Evolutionary conservation across 106 monocot genomes (phyloP).

Genomic region (Vanilla planifolia): DNA sequence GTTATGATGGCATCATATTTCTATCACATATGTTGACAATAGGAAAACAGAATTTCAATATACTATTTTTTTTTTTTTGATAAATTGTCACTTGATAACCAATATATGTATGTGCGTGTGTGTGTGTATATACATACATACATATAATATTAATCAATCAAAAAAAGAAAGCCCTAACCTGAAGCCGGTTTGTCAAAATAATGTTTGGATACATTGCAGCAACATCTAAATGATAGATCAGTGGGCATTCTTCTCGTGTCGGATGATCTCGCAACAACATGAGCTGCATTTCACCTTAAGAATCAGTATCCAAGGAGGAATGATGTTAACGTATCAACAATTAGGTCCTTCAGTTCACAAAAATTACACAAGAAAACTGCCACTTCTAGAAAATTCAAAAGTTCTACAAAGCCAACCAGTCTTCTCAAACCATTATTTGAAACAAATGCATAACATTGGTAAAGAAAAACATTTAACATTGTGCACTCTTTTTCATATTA

Average conservation of each 20-base stretch:
- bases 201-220: slow-evolving; percentile 99
- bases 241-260: slow-evolving; percentile 64
- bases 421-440: neutral
- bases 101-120: too few species aligned
- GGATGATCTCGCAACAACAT: slow-evolving; percentile 68
- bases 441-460: too few species aligned
- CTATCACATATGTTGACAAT: too few species aligned
- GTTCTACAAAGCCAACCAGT: neutral
- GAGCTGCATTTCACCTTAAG: slow-evolving; percentile 43
- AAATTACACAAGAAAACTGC: neutral
- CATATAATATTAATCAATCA: too few species aligned
- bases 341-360: neutral
- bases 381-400: neutral
- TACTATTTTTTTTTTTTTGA: too few species aligned
- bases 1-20: too few species aligned
- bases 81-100: too few species aligned
- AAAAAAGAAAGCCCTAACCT: slow-evolving; percentile 33
- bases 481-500: too few species aligned
- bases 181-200: slow-evolving; percentile 96
- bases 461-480: too few species aligned
- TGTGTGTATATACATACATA: too few species aligned
- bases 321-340: neutral
- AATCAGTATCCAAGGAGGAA: neutral
- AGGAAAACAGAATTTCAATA: too few species aligned
- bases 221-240: slow-evolving; percentile 99